Conservation (phyloP, 169 alveolate species). For the Plasmodium sp. region DNA sequence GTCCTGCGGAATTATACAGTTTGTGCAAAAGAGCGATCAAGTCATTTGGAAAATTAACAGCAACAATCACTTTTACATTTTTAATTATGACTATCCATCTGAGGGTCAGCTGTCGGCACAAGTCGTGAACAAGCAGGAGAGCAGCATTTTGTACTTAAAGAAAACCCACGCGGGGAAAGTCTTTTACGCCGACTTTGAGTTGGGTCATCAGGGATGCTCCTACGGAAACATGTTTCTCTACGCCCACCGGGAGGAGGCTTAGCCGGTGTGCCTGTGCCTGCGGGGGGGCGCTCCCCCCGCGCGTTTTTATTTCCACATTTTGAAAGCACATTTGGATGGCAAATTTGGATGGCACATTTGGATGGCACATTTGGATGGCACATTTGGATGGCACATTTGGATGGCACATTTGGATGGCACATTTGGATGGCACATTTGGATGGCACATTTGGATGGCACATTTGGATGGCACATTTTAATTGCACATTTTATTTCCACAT, state of each 20-base stretch:
- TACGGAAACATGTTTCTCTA: slow-evolving; percentile 26
- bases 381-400: too few species aligned
- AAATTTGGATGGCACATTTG: too few species aligned
- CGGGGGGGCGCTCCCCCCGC: not conserved
- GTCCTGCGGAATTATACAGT: slow-evolving; percentile 30
- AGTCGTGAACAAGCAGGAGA: not conserved
- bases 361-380: too few species aligned
- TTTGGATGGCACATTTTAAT: too few species aligned
- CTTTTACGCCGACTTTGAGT: slow-evolving; percentile 19
- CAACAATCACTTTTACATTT: slow-evolving; percentile 24
- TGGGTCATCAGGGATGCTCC: slow-evolving; percentile 6
- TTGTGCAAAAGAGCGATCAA: not conserved
- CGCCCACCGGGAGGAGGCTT: not conserved
- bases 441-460: too few species aligned
- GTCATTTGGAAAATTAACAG: slow-evolving; percentile 45
- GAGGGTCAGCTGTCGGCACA: not conserved
- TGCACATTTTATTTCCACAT: too few species aligned
- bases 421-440: too few species aligned
- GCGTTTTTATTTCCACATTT: not conserved
- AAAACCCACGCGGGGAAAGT: not conserved
- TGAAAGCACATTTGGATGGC: too few species aligned
- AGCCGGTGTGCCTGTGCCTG: not conserved
- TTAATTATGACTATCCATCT: slow-evolving; percentile 22
- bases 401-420: too few species aligned
- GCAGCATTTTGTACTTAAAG: slow-evolving; percentile 14